Percentiles rank a stretch among this genome's conserved stretches.
phyloP scores from a whole-genome alignment of 768 basidiomycete genomes.

The Trametes meyenii region DNA sequence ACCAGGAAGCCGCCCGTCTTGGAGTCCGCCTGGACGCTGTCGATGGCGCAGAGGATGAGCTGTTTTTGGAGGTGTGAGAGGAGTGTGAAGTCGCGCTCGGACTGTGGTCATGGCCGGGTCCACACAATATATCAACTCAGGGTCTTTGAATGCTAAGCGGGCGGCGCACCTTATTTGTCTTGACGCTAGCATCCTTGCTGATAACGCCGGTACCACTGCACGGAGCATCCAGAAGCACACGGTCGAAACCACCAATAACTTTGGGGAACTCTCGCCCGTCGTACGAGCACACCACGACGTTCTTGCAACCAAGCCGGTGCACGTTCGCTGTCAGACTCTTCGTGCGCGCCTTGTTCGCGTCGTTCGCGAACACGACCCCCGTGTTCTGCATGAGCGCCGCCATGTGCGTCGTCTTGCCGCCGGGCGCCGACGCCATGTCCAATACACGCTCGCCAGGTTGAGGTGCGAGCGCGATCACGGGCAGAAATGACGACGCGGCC shows the following conservation, averaged over 20 bases:
- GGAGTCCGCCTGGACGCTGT: slow-evolving; percentile 88
- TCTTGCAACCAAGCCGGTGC: slow-evolving; percentile 96
- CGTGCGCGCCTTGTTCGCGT: slow-evolving; percentile 90
- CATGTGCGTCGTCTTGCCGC: slow-evolving; percentile 98
- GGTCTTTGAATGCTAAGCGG: slow-evolving; percentile 10
- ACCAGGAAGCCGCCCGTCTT: slow-evolving; percentile 93
- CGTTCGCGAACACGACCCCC: slow-evolving; percentile 97
- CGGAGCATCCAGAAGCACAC: slow-evolving; percentile 96
- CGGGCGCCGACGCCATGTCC: slow-evolving; percentile 98
- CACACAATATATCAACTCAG: not conserved
- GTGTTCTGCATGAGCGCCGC: slow-evolving; percentile 97
- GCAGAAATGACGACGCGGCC: slow-evolving; percentile 98
- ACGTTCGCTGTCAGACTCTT: slow-evolving; percentile 97
- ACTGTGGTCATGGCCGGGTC: slow-evolving; percentile 46
- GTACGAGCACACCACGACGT: slow-evolving; percentile 95
- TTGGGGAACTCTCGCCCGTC: slow-evolving; percentile 98
- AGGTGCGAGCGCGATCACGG: slow-evolving; percentile 93
- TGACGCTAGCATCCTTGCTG: slow-evolving; percentile 95
- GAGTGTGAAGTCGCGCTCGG: slow-evolving; percentile 92
- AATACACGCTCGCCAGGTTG: slow-evolving; percentile 92
- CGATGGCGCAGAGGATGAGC: slow-evolving; percentile 96
- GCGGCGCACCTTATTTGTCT: slow-evolving; percentile 88
- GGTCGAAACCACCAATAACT: slow-evolving; percentile 98
- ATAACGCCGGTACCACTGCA: slow-evolving; percentile 99
- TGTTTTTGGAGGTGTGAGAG: slow-evolving; percentile 99